Evolutionary conservation across 2,329 filamentous ascomycete genomes (phyloP).

Genomic region (Lachnellula cervina): DNA sequence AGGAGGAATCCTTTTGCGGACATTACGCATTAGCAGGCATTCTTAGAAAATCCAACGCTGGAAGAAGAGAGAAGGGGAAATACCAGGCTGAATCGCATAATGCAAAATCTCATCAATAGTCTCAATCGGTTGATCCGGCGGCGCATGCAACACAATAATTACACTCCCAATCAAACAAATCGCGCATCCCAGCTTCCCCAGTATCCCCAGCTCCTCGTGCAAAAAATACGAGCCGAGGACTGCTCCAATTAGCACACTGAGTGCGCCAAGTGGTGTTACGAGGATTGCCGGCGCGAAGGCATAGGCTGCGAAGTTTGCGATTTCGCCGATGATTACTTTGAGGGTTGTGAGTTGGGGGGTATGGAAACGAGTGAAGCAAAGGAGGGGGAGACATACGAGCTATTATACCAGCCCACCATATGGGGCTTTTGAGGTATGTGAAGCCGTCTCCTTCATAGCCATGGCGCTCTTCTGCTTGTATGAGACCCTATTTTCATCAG

Average conservation of each 20-base stretch:
- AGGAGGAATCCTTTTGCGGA: constrained; percentile 71
- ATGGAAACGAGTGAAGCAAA: neutral
- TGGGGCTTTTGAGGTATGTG: constrained; percentile 86
- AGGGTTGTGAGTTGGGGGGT: constrained; percentile 24
- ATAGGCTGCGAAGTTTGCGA: constrained; percentile 97
- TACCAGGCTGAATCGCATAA: constrained; percentile 87
- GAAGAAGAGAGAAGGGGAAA: neutral
- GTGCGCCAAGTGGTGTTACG: constrained; percentile 87
- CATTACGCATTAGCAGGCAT: neutral
- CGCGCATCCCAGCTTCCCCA: constrained; percentile 92
- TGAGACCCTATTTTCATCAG: constrained; percentile 60
- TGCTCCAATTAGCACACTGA: constrained; percentile 91
- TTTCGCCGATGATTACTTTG: constrained; percentile 82
- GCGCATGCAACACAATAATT: constrained; percentile 95
- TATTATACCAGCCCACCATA: constrained; percentile 94
- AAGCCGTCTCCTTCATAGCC: constrained; percentile 97
- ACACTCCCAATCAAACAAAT: constrained; percentile 94
- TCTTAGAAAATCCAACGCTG: neutral
- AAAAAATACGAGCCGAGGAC: constrained; percentile 94
- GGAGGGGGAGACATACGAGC: constrained; percentile 59
- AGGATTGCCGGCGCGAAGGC: constrained; percentile 98
- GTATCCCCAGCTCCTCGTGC: constrained; percentile 78
- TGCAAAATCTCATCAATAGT: constrained; percentile 88
- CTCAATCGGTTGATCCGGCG: constrained; percentile 84
- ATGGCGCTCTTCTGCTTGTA: constrained; percentile 83